phyloP scores from a whole-genome alignment of 331 rosid genomes.

The Quercus phellos region DNA sequence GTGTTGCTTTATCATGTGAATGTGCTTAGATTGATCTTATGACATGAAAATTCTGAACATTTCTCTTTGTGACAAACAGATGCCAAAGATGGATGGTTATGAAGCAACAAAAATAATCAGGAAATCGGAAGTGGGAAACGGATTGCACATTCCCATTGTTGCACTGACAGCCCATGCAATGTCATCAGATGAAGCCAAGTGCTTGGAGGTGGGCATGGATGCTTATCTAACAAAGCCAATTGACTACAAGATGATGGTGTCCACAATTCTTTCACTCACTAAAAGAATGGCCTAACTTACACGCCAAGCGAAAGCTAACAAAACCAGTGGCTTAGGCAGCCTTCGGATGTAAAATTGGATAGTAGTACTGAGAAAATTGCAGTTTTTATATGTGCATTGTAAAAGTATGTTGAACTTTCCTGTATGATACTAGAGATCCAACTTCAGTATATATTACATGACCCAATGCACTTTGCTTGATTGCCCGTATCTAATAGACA shows the following conservation, averaged over 20 bases:
- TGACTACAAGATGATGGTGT: slow-evolving; percentile 90
- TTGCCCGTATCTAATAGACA: background rate
- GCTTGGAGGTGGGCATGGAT: slow-evolving; percentile 99
- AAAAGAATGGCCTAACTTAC: slow-evolving; percentile 38
- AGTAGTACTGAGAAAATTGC: background rate
- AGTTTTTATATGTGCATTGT: background rate
- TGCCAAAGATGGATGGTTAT: slow-evolving; percentile 99
- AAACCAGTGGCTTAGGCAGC: slow-evolving; percentile 13
- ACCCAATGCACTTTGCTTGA: background rate
- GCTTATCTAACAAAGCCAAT: slow-evolving; percentile 97
- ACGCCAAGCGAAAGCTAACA: slow-evolving; percentile 6
- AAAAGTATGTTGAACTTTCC: background rate
- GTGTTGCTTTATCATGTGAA: background rate
- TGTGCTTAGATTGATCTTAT: background rate
- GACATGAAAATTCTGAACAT: background rate
- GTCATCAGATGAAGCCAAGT: slow-evolving; percentile 97
- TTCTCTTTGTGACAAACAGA: slow-evolving; percentile 43
- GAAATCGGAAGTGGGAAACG: slow-evolving; percentile 71
- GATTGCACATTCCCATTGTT: slow-evolving; percentile 78
- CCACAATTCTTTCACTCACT: slow-evolving; percentile 94
- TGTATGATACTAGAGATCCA: background rate
- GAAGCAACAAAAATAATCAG: slow-evolving; percentile 95
- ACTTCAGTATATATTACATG: background rate
- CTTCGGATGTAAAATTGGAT: slow-evolving; percentile 17
- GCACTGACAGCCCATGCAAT: slow-evolving; percentile 98